Evolutionary conservation across 2,329 filamentous ascomycete species (phyloP), one percentile per base, ranked within the genome.

Genomic region (Tympanopsis confertula): DNA sequence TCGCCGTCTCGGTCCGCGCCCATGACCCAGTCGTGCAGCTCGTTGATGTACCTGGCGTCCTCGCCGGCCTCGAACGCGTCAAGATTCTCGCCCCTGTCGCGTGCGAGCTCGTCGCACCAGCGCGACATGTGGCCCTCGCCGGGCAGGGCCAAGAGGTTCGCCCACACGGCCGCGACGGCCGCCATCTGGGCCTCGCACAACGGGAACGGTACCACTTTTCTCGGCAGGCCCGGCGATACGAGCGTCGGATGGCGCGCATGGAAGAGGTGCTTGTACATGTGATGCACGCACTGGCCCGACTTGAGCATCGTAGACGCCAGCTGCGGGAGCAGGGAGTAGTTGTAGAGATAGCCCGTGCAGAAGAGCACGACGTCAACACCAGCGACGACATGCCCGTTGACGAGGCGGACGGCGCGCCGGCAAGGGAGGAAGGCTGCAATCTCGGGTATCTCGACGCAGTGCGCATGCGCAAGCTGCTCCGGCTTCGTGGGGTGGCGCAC

Each of bases 311-410:
- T 64, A 1, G 76, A 57, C 13, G 60, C 49, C 4, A 72, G 45
- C 2, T 58, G 52, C 12, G 55, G 53, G 4, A 81, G 54, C 50
- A 94, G 95, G 0, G 87, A 86, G 41, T 82, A 83, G 4, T 80
- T 78, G 58, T 85, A 94, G 40, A 94, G 73, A 50, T 93, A 96
- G 0, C 89, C 89, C 0, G 89, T 95, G 54, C 85, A 88, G 57
- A 89, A 95, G 19, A 96, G 54, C 4, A 95, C 62, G 1, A 75
- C 71, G 50, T 95, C 88, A 39, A 96, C 58, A 22, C 78, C 63
- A 3, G 61, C 60, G 50, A 86, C 82, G 7, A 80, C 51, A 0
- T 65, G 65, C 2, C 81, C 82, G 48, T 86, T 69, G 29, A 68
- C 65, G 44, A 93, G 85, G 20, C 69, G 64, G 2, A 91, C 68